These are phyloP conservation scores for Hypoxylon sp. DNA, from an alignment of 2,329 filamentous ascomycete genomes.

Conservation along the genomic window DNA sequence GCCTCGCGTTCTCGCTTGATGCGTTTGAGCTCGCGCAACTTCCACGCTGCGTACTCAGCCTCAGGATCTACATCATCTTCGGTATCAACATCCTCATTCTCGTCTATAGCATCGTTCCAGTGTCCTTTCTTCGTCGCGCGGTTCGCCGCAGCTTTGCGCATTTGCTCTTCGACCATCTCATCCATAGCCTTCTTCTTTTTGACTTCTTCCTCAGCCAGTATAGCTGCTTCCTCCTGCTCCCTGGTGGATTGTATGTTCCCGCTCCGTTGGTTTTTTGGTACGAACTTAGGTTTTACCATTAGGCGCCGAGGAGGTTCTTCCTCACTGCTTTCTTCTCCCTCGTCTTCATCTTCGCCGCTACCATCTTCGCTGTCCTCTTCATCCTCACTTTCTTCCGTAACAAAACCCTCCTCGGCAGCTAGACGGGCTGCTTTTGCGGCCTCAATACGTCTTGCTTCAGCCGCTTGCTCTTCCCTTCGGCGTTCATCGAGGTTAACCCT, in stretches of 20 bases:
- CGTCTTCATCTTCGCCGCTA: constrained; percentile 54
- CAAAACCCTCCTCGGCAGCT: constrained; percentile 74
- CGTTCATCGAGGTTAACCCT: constrained; percentile 68
- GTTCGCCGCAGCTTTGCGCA: constrained; percentile 84
- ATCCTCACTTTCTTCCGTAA: constrained; percentile 67
- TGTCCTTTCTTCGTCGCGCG: constrained; percentile 83
- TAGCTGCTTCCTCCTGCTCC: constrained; percentile 45
- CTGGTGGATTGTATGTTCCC: constrained; percentile 41
- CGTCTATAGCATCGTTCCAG: constrained; percentile 84
- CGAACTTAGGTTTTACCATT: constrained; percentile 75
- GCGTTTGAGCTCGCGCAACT: constrained; percentile 89
- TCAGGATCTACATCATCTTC: constrained; percentile 89
- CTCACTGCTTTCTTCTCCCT: constrained; percentile 62
- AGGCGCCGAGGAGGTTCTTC: constrained; percentile 73
- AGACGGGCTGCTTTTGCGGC: constrained; percentile 66
- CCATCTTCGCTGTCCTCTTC: constrained; percentile 58
- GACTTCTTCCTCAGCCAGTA: constrained; percentile 59
- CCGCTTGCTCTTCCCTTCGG: constrained; percentile 62
- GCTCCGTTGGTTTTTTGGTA: constrained; percentile 71
- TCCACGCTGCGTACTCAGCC: constrained; percentile 93
- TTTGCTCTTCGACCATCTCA: constrained; percentile 87
- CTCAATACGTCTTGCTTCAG: constrained; percentile 64
- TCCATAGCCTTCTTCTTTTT: constrained; percentile 80
- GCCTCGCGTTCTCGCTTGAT: constrained; percentile 88
- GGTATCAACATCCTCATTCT: constrained; percentile 85